Conservation (phyloP, 495 filamentous ascomycete genomes). For the Xylaria palmicola region DNA sequence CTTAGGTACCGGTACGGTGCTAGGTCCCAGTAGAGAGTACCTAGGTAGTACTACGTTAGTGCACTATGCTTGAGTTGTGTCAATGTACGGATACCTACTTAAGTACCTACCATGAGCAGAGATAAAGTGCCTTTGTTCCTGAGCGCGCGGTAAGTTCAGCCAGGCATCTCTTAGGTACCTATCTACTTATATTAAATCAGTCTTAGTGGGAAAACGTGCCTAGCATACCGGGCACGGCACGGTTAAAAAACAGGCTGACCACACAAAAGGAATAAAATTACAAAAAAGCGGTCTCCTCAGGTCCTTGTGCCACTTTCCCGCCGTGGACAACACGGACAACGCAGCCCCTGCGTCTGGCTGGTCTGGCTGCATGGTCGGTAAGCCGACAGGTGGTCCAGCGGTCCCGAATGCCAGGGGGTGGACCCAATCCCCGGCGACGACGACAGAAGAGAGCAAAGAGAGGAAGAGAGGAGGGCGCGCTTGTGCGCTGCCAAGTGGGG, state of each 20-base stretch:
- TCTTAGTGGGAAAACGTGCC: too few species aligned
- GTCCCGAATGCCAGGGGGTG: slow-evolving; percentile 1
- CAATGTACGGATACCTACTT: too few species aligned
- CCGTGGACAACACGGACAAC: neutral
- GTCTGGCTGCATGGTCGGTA: neutral
- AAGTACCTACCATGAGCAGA: too few species aligned
- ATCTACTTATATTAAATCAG: too few species aligned
- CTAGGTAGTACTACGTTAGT: too few species aligned
- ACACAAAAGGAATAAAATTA: neutral
- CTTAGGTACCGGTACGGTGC: too few species aligned
- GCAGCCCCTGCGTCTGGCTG: neutral
- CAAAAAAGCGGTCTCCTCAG: neutral
- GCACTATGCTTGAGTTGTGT: too few species aligned
- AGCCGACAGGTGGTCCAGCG: neutral
- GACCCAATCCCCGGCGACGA: neutral
- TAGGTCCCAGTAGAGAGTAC: too few species aligned
- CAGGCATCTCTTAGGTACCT: too few species aligned
- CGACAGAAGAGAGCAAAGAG: neutral
- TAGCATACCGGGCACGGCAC: too few species aligned
- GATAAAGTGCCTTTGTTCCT: too few species aligned
- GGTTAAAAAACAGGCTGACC: neutral
- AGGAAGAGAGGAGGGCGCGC: neutral
- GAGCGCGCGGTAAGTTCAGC: too few species aligned
- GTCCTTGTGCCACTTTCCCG: neutral
- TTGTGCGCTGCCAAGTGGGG: slow-evolving; percentile 2